Percentiles rank a stretch among this genome's conserved stretches.
phyloP scores from a whole-genome alignment of 768 basidiomycete genomes.

The Panellus pusillus region DNA sequence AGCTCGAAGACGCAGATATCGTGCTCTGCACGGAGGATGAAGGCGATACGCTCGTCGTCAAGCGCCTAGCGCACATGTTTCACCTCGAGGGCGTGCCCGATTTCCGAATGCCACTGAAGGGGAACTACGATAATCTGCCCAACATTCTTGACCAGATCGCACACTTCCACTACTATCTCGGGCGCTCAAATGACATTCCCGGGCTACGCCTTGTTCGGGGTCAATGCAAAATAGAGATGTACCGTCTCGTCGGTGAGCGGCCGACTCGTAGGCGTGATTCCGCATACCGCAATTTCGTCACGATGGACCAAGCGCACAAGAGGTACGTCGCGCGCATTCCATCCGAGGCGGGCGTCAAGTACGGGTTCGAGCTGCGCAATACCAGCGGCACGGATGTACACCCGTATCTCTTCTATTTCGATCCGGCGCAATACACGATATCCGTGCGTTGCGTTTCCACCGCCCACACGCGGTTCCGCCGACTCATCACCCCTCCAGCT shows the following conservation, averaged over 20 bases:
- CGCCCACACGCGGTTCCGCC: too few relatives aligned
- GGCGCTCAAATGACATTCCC: not conserved
- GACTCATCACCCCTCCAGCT: not conserved
- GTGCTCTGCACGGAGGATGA: not conserved
- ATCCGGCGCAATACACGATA: not conserved
- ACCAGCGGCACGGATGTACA: not conserved
- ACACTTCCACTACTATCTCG: constrained; percentile 9
- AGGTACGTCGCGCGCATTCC: not conserved
- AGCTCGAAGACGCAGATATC: not conserved
- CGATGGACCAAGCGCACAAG: not conserved
- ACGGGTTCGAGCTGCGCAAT: constrained; percentile 7
- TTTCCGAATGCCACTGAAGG: not conserved
- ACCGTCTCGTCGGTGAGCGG: not conserved
- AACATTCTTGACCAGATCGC: not conserved
- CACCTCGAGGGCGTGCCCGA: not conserved
- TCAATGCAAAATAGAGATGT: not conserved
- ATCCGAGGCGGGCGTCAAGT: not conserved
- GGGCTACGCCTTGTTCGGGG: too few relatives aligned
- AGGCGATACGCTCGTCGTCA: not conserved
- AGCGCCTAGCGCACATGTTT: not conserved
- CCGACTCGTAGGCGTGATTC: not conserved
- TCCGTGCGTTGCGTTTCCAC: not conserved
- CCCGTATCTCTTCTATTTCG: constrained; percentile 6
- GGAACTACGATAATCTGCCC: not conserved
- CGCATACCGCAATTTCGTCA: not conserved